Conservation (phyloP, 192 early-diverging fungal genomes). For the Neocallimastix lanati region DNA sequence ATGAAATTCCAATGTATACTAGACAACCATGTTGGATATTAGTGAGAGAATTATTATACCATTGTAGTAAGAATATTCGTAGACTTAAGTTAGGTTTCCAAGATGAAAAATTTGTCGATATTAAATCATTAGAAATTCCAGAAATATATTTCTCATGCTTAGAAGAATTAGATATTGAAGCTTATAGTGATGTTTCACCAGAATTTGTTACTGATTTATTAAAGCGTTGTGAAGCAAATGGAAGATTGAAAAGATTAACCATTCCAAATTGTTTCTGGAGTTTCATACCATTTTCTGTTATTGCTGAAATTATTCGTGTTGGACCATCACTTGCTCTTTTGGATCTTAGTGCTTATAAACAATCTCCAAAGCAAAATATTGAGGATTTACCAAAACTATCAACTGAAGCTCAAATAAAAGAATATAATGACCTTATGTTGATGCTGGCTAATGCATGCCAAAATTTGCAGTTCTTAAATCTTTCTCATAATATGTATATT, state of each 20-base stretch:
- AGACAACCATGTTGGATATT: not conserved
- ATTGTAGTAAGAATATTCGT: not conserved
- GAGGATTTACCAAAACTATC: not conserved
- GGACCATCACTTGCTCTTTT: not conserved
- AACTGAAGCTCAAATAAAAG: not conserved
- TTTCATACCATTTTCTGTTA: not conserved
- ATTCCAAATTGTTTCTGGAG: not conserved
- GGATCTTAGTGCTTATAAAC: not conserved
- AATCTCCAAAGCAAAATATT: not conserved
- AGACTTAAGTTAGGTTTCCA: not conserved
- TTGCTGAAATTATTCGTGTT: not conserved
- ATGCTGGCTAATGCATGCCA: not conserved
- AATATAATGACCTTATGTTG: not conserved
- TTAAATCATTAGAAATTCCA: not conserved
- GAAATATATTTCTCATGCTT: not conserved
- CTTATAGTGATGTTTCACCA: not conserved
- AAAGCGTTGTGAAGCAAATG: not conserved
- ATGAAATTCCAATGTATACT: not conserved
- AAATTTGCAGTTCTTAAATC: not conserved
- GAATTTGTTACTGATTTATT: not conserved
- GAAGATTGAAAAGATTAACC: not conserved
- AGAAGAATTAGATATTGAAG: not conserved
- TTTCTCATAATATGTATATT: not conserved
- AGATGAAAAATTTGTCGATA: not conserved
- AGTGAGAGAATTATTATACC: not conserved